Base-by-base conservation (phyloP, 495 filamentous ascomycete genomes). In the Hypoxylon crocopeplum region DNA sequence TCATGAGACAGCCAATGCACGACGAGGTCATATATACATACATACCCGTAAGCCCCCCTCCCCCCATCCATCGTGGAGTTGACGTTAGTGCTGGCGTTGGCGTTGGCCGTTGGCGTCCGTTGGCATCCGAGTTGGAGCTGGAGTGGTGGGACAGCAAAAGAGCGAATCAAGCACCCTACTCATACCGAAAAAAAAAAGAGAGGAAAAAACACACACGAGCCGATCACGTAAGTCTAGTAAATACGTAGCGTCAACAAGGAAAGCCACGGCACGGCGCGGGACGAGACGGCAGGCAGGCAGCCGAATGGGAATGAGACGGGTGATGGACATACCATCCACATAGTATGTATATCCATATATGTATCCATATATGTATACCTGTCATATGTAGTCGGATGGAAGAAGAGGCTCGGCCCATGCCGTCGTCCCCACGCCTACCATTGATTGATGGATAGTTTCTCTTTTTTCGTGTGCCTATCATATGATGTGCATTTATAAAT, bases 191-290 rank as follows among this genome's bases (percentile, higher is more conserved):
- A 58, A 37, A 30, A 52, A 15, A 21, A 20, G 24, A 19, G 21
- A 33, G 36, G 15, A 7, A 10, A 27, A 8, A 27, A 27, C 24
- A 8, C 24, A 27, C 4, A 27, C 8, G 8, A 8, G 24, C 15
- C 20, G 51, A 51, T 62, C 58, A 62, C 58, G 58, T 62, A 62
- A 62, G 39, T 27, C 24, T n/a, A n/a, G n/a, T 37, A 19, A 21
- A 22, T 5, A 21, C 36, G 15, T 1, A 39, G 8, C 6, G 8
- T 13, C 1, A n/a, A 11, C n/a, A 10, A 13, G 4, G 6, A 34
- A 13, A n/a, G 13, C 10, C 2, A 29, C 21, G 13, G 19, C 24
- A 37, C 10, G 16, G 5, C 11, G 22, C 24, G 24, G 24, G 24
- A 52, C 24, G 15, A 2, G 49, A 33, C 5, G 15, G 5, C 34